Evolutionary conservation across 768 basidiomycete genomes (phyloP), one percentile per base, ranked within the genome.

Genomic region (Boletus subcaerulescens): DNA sequence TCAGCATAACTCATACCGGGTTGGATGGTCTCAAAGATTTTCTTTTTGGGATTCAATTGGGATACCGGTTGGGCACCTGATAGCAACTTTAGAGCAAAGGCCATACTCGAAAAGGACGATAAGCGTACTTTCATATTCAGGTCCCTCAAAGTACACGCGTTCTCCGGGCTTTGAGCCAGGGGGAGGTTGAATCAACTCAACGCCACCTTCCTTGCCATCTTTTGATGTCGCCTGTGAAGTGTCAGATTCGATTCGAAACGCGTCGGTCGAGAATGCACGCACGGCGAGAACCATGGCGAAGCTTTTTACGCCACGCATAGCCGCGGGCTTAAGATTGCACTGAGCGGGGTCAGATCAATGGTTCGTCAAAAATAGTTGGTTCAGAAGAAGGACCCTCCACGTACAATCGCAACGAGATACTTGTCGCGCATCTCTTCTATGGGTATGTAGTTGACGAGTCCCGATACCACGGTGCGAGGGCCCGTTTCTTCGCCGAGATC

Each of bases 271-370:
- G 7, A 44, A 20, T 36, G 38, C 10, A 71, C 85, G 45, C 70
- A 93, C 93, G 66, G 88, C 89, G 57, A 99, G 86, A 36, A 99
- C 89, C 97, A 99, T 98, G 32, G 94, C 97, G 65, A 89, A 96
- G 56, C 93, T 96, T 77, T 98, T 98, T 62, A 99, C 86, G 3
- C 97, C 97, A 55, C 96, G 86, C 96, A 99, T 98, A 61, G 79
- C 86, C 8, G 90, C 96, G 5, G 96, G 96, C 73, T 99, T 98
- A 57, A 99, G 74, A 71, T 98, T 95, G 70, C 90, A 93, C 89
- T 91, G 50, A 12, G 17, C 13, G 26, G 56, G 24, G 29, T 45
- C 20, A 45, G 48, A 38, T 45, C 48, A 44, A 43, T 24, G 42
- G n/a, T 35, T 44, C 14, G 14, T 35, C 7, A 31, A 33, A 24